Percentiles rank a stretch among this genome's conserved stretches.
phyloP scores from a whole-genome alignment of 345 rosid species.

The Gossypium mustelinum region DNA sequence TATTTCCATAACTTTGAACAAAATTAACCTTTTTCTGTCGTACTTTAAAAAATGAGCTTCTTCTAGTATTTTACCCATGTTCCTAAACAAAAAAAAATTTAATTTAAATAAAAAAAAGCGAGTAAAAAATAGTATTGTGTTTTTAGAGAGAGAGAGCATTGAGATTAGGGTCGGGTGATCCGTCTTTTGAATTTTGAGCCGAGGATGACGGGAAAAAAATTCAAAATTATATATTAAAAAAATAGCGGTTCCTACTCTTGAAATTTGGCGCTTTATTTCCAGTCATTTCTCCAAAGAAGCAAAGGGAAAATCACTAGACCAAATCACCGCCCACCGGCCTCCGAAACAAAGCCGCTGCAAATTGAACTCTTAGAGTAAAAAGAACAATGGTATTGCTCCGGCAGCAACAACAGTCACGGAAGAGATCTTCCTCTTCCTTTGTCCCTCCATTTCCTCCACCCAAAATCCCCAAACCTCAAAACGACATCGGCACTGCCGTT shows the following conservation, averaged over 20 bases:
- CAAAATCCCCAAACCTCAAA: conserved; percentile 36
- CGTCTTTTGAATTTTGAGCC: background rate
- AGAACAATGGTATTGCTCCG: conserved; percentile 24
- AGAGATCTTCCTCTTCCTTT: conserved; percentile 38
- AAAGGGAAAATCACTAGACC: background rate
- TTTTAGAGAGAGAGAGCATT: too few relatives aligned
- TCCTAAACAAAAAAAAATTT: too few relatives aligned
- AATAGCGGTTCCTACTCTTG: background rate
- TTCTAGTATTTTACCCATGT: too few relatives aligned
- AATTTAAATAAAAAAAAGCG: too few relatives aligned
- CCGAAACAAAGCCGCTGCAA: background rate
- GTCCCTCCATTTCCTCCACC: conserved; percentile 33
- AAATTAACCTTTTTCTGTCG: too few relatives aligned
- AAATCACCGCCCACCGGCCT: background rate
- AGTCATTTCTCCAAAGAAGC: background rate
- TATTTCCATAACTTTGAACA: too few relatives aligned
- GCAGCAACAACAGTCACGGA: conserved; percentile 41
- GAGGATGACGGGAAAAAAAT: too few relatives aligned
- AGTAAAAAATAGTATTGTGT: too few relatives aligned
- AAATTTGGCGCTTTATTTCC: background rate
- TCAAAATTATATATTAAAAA: background rate
- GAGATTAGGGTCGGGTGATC: background rate
- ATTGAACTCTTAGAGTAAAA: background rate
- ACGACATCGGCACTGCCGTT: conserved; percentile 16
- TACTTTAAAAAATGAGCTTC: too few relatives aligned